Percentiles rank a stretch among this genome's conserved stretches.
phyloP scores from a whole-genome alignment of 2,329 filamentous ascomycete species.

The Penicillium sp. region DNA sequence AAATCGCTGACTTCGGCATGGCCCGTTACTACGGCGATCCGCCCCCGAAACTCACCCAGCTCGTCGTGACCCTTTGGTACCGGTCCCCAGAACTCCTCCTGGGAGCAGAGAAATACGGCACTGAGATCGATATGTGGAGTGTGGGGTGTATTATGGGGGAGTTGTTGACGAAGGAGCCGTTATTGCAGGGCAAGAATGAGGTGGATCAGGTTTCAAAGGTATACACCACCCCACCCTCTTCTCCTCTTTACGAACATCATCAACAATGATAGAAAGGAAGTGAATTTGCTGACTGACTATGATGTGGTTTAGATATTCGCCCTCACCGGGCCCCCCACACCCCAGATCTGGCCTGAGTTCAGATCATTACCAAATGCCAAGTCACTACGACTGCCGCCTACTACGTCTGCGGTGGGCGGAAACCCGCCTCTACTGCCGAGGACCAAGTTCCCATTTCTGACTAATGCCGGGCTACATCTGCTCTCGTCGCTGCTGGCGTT shows the following conservation, averaged over 20 bases:
- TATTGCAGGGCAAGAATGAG: slow-evolving; percentile 84
- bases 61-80: slow-evolving; percentile 97
- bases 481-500: slow-evolving; percentile 63
- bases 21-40: slow-evolving; percentile 79
- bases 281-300: too few relatives aligned
- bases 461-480: slow-evolving; percentile 61
- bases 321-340: slow-evolving; percentile 75
- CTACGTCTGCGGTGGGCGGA: slow-evolving; percentile 29
- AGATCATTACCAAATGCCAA: slow-evolving; percentile 81
- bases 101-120: slow-evolving; percentile 65
- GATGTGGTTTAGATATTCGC: too few relatives aligned
- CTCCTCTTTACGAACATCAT: too few relatives aligned
- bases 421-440: slow-evolving; percentile 51
- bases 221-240: too few relatives aligned
- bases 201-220: slow-evolving; percentile 78
- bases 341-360: slow-evolving; percentile 77
- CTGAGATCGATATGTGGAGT: slow-evolving; percentile 86
- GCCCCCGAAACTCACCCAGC: slow-evolving; percentile 67
- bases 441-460: slow-evolving; percentile 71
- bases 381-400: slow-evolving; percentile 58
- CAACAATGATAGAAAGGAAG: too few relatives aligned
- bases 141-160: slow-evolving; percentile 93
- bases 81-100: slow-evolving; percentile 82
- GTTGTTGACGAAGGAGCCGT: slow-evolving; percentile 69
- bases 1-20: slow-evolving; percentile 97